Conservation (phyloP, 345 rosid species). For the Boechera divaricarpa region DNA sequence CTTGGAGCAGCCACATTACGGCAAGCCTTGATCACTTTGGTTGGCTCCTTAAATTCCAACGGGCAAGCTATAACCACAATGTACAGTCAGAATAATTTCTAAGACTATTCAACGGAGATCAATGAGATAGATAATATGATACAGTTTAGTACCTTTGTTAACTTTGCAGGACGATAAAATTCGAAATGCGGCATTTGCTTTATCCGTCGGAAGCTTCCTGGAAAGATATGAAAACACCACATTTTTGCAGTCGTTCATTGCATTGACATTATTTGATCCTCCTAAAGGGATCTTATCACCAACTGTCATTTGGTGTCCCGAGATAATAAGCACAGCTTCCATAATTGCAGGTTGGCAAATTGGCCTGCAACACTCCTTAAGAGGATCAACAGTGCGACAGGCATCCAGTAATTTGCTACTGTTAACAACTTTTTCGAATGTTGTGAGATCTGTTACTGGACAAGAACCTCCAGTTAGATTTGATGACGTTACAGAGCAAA, state of each 20-base stretch:
- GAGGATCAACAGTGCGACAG: constrained; percentile 81
- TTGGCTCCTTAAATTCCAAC: constrained; percentile 78
- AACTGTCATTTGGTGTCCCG: constrained; percentile 60
- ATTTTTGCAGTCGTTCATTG: constrained; percentile 77
- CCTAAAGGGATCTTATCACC: constrained; percentile 55
- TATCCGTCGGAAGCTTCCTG: constrained; percentile 67
- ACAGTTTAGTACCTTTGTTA: constrained; percentile 68
- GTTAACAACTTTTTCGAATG: constrained; percentile 77
- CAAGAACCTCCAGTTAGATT: constrained; percentile 95
- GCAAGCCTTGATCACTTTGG: constrained; percentile 82
- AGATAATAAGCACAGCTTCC: constrained; percentile 81
- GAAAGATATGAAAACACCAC: constrained; percentile 86
- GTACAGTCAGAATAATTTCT: constrained; percentile 14
- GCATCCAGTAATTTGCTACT: constrained; percentile 81
- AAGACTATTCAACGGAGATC: constrained; percentile 1
- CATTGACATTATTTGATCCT: constrained; percentile 57
- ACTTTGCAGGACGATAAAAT: constrained; percentile 87
- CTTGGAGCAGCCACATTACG: constrained; percentile 85
- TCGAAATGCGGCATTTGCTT: constrained; percentile 75
- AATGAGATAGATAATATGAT: constrained; percentile 5
- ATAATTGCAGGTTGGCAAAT: constrained; percentile 83
- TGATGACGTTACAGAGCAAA: constrained; percentile 78
- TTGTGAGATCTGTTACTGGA: constrained; percentile 67
- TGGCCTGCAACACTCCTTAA: constrained; percentile 92
- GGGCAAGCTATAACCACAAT: constrained; percentile 80